Base-by-base conservation (phyloP, 371 early-diverging fungal species). In the Actinomucor elegans region DNA sequence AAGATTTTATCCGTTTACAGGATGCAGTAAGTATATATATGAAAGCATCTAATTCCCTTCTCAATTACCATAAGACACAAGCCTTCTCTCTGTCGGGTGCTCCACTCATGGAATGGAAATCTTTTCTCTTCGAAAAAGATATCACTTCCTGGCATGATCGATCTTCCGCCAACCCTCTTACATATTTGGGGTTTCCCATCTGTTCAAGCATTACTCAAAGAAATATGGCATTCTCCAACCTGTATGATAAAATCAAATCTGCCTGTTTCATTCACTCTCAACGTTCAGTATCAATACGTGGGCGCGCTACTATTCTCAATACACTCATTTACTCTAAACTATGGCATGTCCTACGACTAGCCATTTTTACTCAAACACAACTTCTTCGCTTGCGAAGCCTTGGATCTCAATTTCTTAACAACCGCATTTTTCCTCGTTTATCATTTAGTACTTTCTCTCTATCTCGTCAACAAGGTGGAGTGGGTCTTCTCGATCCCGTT, bases 401-500 rank as follows among this genome's bases (percentile, higher is more conserved):
- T n/a, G n/a, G n/a, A n/a, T n/a, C n/a, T n/a, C n/a, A n/a, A n/a
- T n/a, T n/a, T n/a, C n/a, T n/a, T n/a, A n/a, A n/a, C n/a, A n/a
- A n/a, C n/a, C n/a, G n/a, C n/a, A n/a, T n/a, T n/a, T n/a, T n/a
- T n/a, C n/a, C n/a, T n/a, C n/a, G 27, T 20, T 23, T 56, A 21
- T 27, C 35, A n/a, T 46, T 46, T 11, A 45, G 33, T 10, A 29
- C n/a, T 1, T 17, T 51, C 1, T 48, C 50, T 29, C 43, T 33
- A 14, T 53, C 52, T 23, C 47, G 44, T 2, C 9, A n/a, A 2
- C 9, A 14, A 15, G 63, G 57, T 17, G 54, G 63, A 11, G 15
- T 62, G 0, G 49, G 53, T n/a, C 17, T 62, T 1, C 31, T 62
- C n/a, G 48, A 62, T 50, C 57, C 57, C n/a, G 5, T 41, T 4